These are phyloP conservation scores for Ustilago bromivora DNA, from an alignment of 1,284 basidiomycete species.

Conservation along the genomic window DNA sequence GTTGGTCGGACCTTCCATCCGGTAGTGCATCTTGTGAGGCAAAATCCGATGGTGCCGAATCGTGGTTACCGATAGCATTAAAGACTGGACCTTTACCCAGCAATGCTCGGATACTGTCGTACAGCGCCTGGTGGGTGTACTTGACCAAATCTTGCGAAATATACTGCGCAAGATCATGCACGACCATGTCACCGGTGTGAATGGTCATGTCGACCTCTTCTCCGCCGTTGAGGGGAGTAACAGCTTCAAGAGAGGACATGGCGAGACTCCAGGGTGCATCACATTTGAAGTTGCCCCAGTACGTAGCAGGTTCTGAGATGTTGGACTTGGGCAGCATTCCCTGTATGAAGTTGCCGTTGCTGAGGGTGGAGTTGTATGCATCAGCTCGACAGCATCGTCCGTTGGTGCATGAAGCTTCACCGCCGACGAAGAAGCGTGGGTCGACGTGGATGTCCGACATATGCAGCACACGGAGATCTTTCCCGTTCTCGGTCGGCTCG, in stretches of 20 bases:
- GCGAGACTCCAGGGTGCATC: conserved; percentile 79
- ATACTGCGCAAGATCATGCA: conserved; percentile 69
- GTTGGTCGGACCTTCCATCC: conserved; percentile 56
- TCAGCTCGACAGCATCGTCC: conserved; percentile 79
- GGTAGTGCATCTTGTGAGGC: conserved; percentile 56
- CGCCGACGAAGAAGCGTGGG: conserved; percentile 80
- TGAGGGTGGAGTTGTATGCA: conserved; percentile 74
- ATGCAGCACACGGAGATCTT: conserved; percentile 80
- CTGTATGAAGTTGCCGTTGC: conserved; percentile 57
- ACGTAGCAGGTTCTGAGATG: conserved; percentile 54
- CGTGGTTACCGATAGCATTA: conserved; percentile 68
- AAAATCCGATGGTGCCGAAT: conserved; percentile 61
- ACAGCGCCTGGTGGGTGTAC: conserved; percentile 67
- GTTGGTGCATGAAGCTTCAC: conserved; percentile 81
- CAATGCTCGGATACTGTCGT: conserved; percentile 55
- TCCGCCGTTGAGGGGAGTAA: conserved; percentile 77
- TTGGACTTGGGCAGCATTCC: conserved; percentile 49
- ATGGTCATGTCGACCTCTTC: conserved; percentile 77
- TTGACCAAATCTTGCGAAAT: conserved; percentile 62
- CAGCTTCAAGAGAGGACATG: conserved; percentile 76
- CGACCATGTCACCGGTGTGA: conserved; percentile 82
- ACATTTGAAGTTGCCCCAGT: conserved; percentile 72
- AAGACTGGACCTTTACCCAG: conserved; percentile 64
- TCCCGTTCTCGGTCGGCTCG: conserved; percentile 71
- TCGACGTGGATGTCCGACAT: conserved; percentile 83